Evolutionary conservation across 352 stramenopile genomes (phyloP).

Genomic region (Globisporangium ultimum): DNA sequence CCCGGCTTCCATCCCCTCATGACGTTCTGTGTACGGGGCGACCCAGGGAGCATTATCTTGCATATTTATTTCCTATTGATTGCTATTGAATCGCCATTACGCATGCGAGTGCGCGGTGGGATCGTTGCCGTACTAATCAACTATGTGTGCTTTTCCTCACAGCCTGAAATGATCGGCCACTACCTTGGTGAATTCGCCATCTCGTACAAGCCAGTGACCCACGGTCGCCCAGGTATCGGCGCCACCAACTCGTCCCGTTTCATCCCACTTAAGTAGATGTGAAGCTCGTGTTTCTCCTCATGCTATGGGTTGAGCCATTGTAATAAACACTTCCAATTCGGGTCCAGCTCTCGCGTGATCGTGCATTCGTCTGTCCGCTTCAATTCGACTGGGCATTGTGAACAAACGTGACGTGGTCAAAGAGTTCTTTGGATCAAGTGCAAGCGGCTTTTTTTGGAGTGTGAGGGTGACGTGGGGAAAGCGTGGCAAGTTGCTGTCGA

Average conservation of each 20-base stretch:
- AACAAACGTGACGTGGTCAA: background rate
- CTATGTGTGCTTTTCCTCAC: conserved; percentile 17
- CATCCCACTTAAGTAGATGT: conserved; percentile 98
- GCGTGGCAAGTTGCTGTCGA: conserved; percentile 22
- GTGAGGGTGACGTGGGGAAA: background rate
- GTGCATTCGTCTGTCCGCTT: background rate
- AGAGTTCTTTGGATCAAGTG: background rate
- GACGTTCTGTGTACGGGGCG: conserved; percentile 89
- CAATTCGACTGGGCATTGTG: background rate
- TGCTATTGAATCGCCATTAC: background rate
- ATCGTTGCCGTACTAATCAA: conserved; percentile 18
- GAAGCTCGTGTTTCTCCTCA: conserved; percentile 28
- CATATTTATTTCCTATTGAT: conserved; percentile 18
- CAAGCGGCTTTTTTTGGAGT: background rate
- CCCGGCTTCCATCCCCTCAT: conserved; percentile 68
- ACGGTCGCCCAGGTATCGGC: conserved; percentile 98
- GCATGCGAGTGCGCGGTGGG: background rate
- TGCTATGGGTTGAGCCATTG: conserved; percentile 66
- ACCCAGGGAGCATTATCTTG: conserved; percentile 71
- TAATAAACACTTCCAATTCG: conserved; percentile 75
- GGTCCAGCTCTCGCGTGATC: conserved; percentile 3
- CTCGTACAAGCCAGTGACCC: conserved; percentile 97
- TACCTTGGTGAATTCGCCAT: conserved; percentile 99
- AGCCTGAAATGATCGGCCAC: conserved; percentile 99
- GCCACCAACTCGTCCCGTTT: conserved; percentile 97